A percentile compares a stretch with the other conserved stretches of the same genome.
Conservation (phyloP, 495 filamentous ascomycete genomes). For the Thozetella sp. region DNA sequence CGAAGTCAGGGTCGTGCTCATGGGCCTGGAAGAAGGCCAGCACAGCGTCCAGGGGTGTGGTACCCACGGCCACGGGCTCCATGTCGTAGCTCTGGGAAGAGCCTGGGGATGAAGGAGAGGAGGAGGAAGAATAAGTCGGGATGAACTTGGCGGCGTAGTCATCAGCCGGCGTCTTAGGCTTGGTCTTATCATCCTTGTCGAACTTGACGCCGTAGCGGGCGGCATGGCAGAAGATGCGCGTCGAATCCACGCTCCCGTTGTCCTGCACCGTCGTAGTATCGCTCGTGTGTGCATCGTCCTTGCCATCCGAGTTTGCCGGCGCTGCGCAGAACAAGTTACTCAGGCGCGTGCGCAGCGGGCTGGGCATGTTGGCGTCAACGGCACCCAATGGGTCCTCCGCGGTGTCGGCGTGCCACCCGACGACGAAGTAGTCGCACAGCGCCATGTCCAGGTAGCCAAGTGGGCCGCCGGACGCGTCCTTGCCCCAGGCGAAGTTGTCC, state of each 20-base stretch:
- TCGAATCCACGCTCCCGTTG: too few relatives aligned
- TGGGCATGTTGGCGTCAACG: background rate
- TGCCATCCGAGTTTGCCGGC: too few relatives aligned
- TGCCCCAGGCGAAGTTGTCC: conserved; percentile 44
- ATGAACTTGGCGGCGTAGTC: too few relatives aligned
- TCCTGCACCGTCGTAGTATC: too few relatives aligned
- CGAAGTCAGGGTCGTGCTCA: background rate
- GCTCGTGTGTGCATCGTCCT: too few relatives aligned
- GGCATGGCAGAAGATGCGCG: conserved; percentile 36
- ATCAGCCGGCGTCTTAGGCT: conserved; percentile 28
- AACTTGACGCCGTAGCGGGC: conserved; percentile 48
- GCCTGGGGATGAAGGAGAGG: too few relatives aligned
- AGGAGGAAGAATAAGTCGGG: too few relatives aligned
- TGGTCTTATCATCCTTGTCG: conserved; percentile 22
- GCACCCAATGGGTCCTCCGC: conserved; percentile 19
- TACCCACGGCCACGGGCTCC: conserved; percentile 39
- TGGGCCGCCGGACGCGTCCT: background rate
- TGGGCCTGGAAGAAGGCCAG: conserved; percentile 32
- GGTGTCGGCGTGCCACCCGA: conserved; percentile 49
- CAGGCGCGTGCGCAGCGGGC: background rate
- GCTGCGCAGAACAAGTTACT: background rate
- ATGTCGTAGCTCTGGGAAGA: too few relatives aligned
- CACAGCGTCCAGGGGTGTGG: conserved; percentile 46
- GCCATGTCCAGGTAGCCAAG: conserved; percentile 29
- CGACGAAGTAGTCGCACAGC: conserved; percentile 44